phyloP scores from a whole-genome alignment of 768 basidiomycete genomes.

The Terana coerulea region DNA sequence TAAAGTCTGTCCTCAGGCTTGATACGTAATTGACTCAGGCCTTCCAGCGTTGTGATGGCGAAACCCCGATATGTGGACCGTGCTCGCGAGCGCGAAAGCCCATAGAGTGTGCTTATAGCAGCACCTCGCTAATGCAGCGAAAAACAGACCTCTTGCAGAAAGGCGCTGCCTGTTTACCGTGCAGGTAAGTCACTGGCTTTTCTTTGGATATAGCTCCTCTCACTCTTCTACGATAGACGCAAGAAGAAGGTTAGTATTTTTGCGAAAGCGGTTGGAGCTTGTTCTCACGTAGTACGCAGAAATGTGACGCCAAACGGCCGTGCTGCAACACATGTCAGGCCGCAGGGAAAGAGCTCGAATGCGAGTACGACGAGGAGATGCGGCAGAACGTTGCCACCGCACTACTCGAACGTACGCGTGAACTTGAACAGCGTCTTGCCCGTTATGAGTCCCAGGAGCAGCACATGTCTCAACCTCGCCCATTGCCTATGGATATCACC shows the following conservation, averaged over 20 bases:
- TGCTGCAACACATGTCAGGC: constrained; percentile 22
- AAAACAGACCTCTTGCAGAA: constrained; percentile 23
- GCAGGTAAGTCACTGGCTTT: constrained; percentile 15
- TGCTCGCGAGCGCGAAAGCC: constrained; percentile 23
- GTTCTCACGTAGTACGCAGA: constrained; percentile 13
- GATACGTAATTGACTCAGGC: too few species aligned
- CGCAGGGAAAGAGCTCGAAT: constrained; percentile 22
- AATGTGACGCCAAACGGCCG: constrained; percentile 24
- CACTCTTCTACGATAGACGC: constrained; percentile 12
- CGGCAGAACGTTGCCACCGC: constrained; percentile 17
- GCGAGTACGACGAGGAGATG: constrained; percentile 22
- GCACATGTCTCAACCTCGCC: not conserved
- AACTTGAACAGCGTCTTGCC: constrained; percentile 19
- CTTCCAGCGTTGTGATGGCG: constrained; percentile 23
- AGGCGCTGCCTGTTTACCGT: constrained; percentile 22
- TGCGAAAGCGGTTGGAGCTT: not conserved
- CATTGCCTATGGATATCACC: not conserved
- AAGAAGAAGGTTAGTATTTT: constrained; percentile 22
- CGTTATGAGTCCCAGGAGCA: constrained; percentile 13
- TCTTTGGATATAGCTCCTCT: not conserved
- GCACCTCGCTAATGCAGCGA: constrained; percentile 7
- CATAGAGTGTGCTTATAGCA: constrained; percentile 18
- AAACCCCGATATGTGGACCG: constrained; percentile 19
- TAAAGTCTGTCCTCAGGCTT: too few species aligned
- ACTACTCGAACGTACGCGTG: constrained; percentile 15